Percentiles rank a stretch among this genome's conserved stretches.
phyloP scores from a whole-genome alignment of 345 rosid species.

The Capsella bursapastoris region DNA sequence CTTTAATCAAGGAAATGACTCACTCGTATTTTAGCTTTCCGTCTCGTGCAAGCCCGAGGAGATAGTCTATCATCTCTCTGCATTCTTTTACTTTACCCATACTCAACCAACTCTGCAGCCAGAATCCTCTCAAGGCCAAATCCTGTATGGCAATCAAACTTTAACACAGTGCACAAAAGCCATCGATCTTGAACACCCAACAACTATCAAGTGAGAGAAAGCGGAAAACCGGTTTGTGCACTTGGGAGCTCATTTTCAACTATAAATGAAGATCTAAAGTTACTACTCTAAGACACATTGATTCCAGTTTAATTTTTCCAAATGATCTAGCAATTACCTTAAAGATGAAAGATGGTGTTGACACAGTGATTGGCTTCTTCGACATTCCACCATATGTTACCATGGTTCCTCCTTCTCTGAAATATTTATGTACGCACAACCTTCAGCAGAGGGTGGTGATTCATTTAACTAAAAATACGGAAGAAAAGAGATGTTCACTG shows the following conservation, averaged over 20 bases:
- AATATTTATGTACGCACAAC: slow-evolving; percentile 24
- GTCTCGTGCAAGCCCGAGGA: slow-evolving; percentile 59
- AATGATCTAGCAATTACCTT: slow-evolving; percentile 48
- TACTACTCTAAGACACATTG: background rate
- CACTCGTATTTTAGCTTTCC: slow-evolving; percentile 87
- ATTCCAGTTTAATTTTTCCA: background rate
- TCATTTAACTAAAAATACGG: slow-evolving; percentile 7
- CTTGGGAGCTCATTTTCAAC: background rate
- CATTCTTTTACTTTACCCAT: slow-evolving; percentile 67
- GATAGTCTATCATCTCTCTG: slow-evolving; percentile 76
- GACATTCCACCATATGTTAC: slow-evolving; percentile 98
- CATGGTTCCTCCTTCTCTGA: slow-evolving; percentile 83
- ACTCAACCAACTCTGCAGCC: slow-evolving; percentile 83
- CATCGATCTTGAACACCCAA: background rate
- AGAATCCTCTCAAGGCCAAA: slow-evolving; percentile 86
- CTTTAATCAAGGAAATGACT: slow-evolving; percentile 25
- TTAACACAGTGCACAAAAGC: background rate
- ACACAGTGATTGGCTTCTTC: slow-evolving; percentile 73
- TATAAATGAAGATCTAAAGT: background rate
- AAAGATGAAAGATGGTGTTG: slow-evolving; percentile 86
- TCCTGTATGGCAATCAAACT: slow-evolving; percentile 53
- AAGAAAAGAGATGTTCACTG: background rate
- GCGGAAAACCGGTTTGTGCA: background rate
- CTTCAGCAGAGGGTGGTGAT: background rate
- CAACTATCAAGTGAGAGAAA: background rate